These are phyloP conservation scores for Rosa lucieae DNA, from an alignment of 306 rosid species.

Conservation along the genomic window DNA sequence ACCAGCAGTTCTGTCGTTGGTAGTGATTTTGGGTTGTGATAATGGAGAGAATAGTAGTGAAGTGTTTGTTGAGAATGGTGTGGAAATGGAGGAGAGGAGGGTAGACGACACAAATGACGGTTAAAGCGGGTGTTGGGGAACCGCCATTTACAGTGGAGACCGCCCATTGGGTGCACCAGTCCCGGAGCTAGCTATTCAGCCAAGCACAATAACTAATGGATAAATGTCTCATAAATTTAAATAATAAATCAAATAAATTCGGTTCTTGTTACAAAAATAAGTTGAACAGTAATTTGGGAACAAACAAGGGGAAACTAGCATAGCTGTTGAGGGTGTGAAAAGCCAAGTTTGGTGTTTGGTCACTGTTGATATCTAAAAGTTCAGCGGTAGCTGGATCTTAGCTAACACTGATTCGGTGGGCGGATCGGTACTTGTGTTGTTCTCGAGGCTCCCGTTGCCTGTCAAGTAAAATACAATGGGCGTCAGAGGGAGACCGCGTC, in stretches of 20 bases:
- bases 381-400: too few relatives aligned
- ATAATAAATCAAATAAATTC: not conserved
- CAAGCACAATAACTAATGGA: conserved; percentile 9
- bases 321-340: not conserved
- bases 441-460: too few relatives aligned
- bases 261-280: not conserved
- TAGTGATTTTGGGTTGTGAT: conserved; percentile 1
- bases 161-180: conserved; percentile 40
- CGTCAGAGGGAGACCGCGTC: too few relatives aligned
- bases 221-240: not conserved
- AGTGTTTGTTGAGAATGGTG: not conserved
- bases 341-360: not conserved
- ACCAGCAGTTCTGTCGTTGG: not conserved
- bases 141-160: conserved; percentile 40
- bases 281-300: not conserved
- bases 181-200: not conserved
- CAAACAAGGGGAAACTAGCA: not conserved
- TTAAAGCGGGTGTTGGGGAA: conserved; percentile 24
- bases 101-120: conserved; percentile 13
- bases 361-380: too few relatives aligned
- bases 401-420: too few relatives aligned
- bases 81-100: conserved; percentile 27
- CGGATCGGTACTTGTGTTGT: too few relatives aligned
- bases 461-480: too few relatives aligned
- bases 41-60: conserved; percentile 7